These are phyloP conservation scores for Isoetes taiwanensis DNA, from an alignment of 75 land plant genomes.

Conservation along the genomic window DNA sequence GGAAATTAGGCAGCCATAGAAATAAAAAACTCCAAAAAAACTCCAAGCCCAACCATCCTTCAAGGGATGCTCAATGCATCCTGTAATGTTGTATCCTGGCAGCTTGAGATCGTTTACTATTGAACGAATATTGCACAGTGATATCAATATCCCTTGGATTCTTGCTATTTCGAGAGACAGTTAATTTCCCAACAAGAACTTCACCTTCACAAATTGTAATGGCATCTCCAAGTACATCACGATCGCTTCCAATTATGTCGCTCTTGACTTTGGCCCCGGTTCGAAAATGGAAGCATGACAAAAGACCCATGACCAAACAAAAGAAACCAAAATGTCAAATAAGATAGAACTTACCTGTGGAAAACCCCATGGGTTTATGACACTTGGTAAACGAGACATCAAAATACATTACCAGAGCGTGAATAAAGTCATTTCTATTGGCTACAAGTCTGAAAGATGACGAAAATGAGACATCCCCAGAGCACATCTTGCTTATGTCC, in stretches of 20 bases:
- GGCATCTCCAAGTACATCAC: slow-evolving; percentile 92
- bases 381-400: slow-evolving; percentile 96
- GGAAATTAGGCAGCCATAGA: too few species aligned
- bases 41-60: too few species aligned
- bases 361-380: slow-evolving; percentile 79
- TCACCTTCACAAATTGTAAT: slow-evolving; percentile 89
- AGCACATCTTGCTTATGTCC: slow-evolving; percentile 87
- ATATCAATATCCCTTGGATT: slow-evolving; percentile 96
- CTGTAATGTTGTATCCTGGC: slow-evolving; percentile 64
- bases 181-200: slow-evolving; percentile 54
- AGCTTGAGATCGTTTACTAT: slow-evolving; percentile 48
- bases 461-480: slow-evolving; percentile 93
- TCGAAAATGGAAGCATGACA: too few species aligned
- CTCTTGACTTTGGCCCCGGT: slow-evolving; percentile 75
- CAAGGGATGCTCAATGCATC: slow-evolving; percentile 93
- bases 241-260: slow-evolving; percentile 96
- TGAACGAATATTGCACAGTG: slow-evolving; percentile 51
- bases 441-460: slow-evolving; percentile 93
- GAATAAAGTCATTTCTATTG: slow-evolving; percentile 76
- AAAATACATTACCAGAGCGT: slow-evolving; percentile 95
- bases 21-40: too few species aligned
- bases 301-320: neutral
- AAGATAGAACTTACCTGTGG: slow-evolving; percentile 79
- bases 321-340: too few species aligned
- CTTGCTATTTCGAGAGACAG: slow-evolving; percentile 65